Conservation (phyloP, 345 rosid species). For the Cardiospermum halicacabum region DNA sequence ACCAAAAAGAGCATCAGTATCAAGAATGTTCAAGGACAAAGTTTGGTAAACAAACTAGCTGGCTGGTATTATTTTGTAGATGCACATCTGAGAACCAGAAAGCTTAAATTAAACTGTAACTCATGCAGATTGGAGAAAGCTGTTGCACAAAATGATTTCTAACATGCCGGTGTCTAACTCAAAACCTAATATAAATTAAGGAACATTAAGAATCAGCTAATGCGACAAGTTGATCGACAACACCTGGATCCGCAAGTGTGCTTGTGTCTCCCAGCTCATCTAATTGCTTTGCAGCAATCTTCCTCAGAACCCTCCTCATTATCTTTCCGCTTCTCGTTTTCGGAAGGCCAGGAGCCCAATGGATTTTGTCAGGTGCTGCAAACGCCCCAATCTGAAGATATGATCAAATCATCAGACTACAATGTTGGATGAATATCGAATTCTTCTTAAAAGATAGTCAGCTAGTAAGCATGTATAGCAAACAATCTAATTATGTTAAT, state of each 20-base stretch:
- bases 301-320: constrained; percentile 91
- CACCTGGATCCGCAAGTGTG: constrained; percentile 87
- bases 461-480: background rate
- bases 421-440: background rate
- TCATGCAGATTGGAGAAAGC: background rate
- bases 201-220: constrained; percentile 51
- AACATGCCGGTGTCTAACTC: background rate
- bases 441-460: background rate
- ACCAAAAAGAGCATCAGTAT: background rate
- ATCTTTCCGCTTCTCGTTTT: constrained; percentile 99
- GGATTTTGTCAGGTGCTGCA: constrained; percentile 91
- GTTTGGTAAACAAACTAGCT: background rate
- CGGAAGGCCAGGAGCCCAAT: constrained; percentile 95
- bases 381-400: constrained; percentile 78
- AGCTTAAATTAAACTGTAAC: background rate
- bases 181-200: background rate
- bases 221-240: constrained; percentile 70
- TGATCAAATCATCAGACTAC: background rate
- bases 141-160: background rate
- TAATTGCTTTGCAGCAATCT: constrained; percentile 81
- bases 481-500: background rate
- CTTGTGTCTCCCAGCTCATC: constrained; percentile 92
- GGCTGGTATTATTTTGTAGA: background rate
- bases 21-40: background rate
- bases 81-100: background rate